Conservation (phyloP, 2,329 filamentous ascomycete genomes). For the Trichoderma afroharzianum region DNA sequence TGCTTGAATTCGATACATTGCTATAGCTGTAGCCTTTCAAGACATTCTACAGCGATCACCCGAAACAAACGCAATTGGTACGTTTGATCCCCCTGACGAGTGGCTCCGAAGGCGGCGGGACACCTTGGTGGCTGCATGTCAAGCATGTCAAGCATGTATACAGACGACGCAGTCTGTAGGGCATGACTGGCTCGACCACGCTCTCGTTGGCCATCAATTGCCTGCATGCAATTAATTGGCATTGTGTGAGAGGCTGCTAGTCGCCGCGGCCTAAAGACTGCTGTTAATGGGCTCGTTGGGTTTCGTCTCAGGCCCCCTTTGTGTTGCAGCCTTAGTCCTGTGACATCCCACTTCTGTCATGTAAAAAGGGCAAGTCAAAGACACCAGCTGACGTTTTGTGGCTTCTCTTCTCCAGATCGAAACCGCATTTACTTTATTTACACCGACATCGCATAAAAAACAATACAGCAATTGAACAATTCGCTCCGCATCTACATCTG, state of each 20-base stretch:
- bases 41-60: not conserved
- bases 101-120: not conserved
- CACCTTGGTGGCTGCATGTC: not conserved
- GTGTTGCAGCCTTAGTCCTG: slow-evolving; percentile 13
- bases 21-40: not conserved
- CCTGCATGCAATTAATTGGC: not conserved
- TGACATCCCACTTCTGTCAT: slow-evolving; percentile 3
- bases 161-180: not conserved
- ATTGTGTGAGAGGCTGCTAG: not conserved
- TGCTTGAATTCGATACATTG: not conserved
- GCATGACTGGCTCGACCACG: not conserved
- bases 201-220: not conserved
- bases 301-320: slow-evolving; percentile 2
- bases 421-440: not conserved
- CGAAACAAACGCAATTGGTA: slow-evolving; percentile 12
- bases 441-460: not conserved
- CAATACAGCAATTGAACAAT: not conserved
- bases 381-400: not conserved
- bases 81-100: not conserved
- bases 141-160: not conserved
- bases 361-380: not conserved
- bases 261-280: not conserved
- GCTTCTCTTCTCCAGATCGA: not conserved
- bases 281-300: not conserved
- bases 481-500: not conserved